Evolutionary conservation across 805 yeast species (phyloP), one percentile per base, ranked within the genome.

Genomic region (Blastobotrys terrestris): DNA sequence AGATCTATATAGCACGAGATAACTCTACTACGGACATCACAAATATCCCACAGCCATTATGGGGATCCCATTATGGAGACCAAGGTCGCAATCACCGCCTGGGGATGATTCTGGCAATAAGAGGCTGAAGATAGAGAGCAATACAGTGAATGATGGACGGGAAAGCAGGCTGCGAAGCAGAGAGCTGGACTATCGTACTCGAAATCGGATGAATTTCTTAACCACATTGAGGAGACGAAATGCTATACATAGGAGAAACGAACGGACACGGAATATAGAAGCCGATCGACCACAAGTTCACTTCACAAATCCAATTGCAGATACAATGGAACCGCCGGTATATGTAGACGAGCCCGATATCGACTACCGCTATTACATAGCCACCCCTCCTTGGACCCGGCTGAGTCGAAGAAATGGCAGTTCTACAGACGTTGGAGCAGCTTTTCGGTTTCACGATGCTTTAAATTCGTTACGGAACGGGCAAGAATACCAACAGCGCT

Each of bases 291-390:
- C 51, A 26, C 60, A 57, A 39, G 60, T 57, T 39, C 60, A 57
- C 49, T 57, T 57, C 45, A 55, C 57, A 14, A 50, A 52, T 20
- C 60, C 60, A 15, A 44, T 54, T 11, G 59, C 49, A 8, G 55
- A 52, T 26, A 20, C 46, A 31, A 20, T 39, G 45, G 53, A 45
- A 22, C 46, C 45, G n/a, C 26, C 47, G 3, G 46, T 35, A 2
- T 26, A 26, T 26, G 35, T 26, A 26, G 35, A 26, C 35, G 35
- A 26, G 35, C 35, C 35, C 11, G 35, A 26, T 26, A 26, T 26
- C 35, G 35, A 26, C 35, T 26, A 26, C 11, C 35, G 35, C 8
- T 26, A 26, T 26, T 26, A 26, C 11, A 26, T 26, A 26, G 11
- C 8, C 35, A 5, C 35, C 5, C 35, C 35, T 5, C 35, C 5